Conservation (phyloP, 139 green algal species). For the Chlorella vulgaris region DNA sequence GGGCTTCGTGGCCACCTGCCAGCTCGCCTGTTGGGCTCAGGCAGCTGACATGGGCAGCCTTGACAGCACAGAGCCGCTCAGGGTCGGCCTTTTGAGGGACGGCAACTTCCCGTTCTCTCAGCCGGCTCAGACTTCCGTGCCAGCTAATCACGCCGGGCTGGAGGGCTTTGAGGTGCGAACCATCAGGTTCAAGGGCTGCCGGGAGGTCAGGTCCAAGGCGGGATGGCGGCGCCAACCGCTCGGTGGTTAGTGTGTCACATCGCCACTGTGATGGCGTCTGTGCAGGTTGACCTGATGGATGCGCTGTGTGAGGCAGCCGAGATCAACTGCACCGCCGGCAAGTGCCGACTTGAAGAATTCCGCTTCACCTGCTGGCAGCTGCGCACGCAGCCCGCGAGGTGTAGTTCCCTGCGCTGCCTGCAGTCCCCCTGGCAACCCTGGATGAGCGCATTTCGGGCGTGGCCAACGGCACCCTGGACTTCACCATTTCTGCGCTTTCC, state of each 20-base stretch:
- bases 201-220: too few relatives aligned
- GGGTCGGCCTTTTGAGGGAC: neutral
- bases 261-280: too few relatives aligned
- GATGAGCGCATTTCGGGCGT: neutral
- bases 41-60: neutral
- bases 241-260: too few relatives aligned
- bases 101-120: neutral
- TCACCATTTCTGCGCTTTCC: neutral
- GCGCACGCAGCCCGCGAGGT: too few relatives aligned
- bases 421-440: neutral
- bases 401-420: neutral
- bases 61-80: neutral
- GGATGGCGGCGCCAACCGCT: too few relatives aligned
- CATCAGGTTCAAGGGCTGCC: too few relatives aligned
- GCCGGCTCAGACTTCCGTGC: neutral
- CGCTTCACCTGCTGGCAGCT: too few relatives aligned
- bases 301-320: neutral
- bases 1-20: neutral
- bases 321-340: constrained; percentile 3
- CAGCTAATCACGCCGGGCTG: neutral
- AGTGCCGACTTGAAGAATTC: too few relatives aligned
- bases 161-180: constrained; percentile 14
- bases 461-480: neutral
- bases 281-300: too few relatives aligned
- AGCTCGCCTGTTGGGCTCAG: neutral